A percentile compares a stretch with the other conserved stretches of the same genome.
Conservation (phyloP, 2,329 filamentous ascomycete species). For the Botryotinia globosa region DNA sequence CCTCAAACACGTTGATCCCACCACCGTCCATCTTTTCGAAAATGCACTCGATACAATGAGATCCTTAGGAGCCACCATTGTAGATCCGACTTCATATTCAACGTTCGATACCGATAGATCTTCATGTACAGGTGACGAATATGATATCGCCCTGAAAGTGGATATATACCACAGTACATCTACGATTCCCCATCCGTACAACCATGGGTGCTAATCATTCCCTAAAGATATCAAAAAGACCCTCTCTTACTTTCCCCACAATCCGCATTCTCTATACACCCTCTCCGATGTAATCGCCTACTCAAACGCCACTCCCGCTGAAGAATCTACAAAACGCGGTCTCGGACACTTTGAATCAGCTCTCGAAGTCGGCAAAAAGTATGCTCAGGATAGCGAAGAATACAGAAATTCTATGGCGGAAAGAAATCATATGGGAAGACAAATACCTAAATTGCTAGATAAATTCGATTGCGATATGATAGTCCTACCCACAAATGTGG, state of each 20-base stretch:
- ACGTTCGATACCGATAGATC: slow-evolving; percentile 46
- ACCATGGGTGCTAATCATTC: neutral
- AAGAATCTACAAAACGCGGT: neutral
- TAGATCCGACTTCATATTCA: slow-evolving; percentile 61
- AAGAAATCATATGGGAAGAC: slow-evolving; percentile 2
- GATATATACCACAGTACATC: slow-evolving; percentile 14
- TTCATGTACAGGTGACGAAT: slow-evolving; percentile 4
- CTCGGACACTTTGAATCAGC: neutral
- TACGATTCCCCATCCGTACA: neutral
- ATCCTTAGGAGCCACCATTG: slow-evolving; percentile 48
- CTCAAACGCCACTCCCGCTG: neutral
- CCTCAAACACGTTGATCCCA: neutral
- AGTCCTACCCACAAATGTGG: neutral
- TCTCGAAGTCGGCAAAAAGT: neutral
- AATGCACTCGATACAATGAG: slow-evolving; percentile 7
- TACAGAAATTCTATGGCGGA: neutral
- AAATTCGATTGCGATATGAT: slow-evolving; percentile 14
- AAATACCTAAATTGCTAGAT: slow-evolving; percentile 13
- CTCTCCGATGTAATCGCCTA: slow-evolving; percentile 14
- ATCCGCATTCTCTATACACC: slow-evolving; percentile 1
- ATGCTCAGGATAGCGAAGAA: neutral
- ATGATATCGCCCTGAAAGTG: neutral
- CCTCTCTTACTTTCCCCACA: slow-evolving; percentile 12
- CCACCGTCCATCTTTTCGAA: neutral
- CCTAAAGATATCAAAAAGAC: neutral